These are phyloP conservation scores for Dactylis glomerata DNA, from an alignment of 176 grass and related monocot genomes.

Conservation along the genomic window DNA sequence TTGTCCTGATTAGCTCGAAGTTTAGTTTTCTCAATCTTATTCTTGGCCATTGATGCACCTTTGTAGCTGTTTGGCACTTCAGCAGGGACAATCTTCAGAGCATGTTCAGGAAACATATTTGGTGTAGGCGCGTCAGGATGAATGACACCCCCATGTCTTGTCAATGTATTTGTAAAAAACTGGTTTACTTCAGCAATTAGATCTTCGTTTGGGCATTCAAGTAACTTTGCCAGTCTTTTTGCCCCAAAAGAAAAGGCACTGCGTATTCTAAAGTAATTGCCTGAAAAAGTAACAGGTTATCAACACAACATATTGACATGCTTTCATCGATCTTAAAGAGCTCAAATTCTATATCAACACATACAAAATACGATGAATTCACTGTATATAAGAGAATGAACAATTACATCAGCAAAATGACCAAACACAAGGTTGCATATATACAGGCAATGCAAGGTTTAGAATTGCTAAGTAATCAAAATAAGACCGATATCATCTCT, in stretches of 20 bases:
- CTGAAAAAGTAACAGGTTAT: conserved; percentile 25
- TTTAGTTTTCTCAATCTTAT: conserved; percentile 43
- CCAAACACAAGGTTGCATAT: neutral
- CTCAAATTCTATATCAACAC: neutral
- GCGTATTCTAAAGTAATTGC: conserved; percentile 95
- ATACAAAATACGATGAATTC: neutral
- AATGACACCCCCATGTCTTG: conserved; percentile 61
- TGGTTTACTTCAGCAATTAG: conserved; percentile 62
- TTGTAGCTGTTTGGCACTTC: conserved; percentile 41
- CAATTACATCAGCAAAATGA: neutral
- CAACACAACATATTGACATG: neutral
- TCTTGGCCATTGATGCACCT: conserved; percentile 33
- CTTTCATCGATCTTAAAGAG: neutral
- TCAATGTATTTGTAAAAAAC: conserved; percentile 83
- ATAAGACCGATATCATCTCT: neutral
- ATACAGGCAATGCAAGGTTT: neutral
- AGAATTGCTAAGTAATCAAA: neutral
- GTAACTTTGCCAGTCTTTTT: conserved; percentile 62
- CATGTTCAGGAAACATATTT: conserved; percentile 31
- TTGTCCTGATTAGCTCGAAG: conserved; percentile 36
- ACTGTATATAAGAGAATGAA: conserved; percentile 1
- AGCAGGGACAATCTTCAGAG: conserved; percentile 34
- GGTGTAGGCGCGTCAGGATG: conserved; percentile 46
- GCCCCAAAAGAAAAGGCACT: conserved; percentile 84
- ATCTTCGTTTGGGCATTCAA: conserved; percentile 75